Base-by-base conservation (phyloP, 2,329 filamentous ascomycete genomes). In the Stromatinia cepivora region DNA sequence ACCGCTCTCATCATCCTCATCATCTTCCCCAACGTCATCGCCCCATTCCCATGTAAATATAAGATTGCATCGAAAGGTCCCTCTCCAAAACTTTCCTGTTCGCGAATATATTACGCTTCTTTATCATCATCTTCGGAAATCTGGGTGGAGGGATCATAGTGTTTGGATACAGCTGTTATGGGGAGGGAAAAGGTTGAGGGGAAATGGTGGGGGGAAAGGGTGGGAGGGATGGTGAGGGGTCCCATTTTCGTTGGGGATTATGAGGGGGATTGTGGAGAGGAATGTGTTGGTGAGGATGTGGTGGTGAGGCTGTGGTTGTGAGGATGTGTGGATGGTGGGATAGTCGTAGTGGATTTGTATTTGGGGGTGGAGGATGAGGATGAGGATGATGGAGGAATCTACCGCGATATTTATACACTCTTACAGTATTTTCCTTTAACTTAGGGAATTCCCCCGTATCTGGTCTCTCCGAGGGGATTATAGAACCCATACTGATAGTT, bases 251-350 rank as follows among this genome's bases (percentile, higher is more conserved):
- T 67, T 39, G 1, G 39, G 36, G 5, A 59, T 45, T 17, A 59
- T 42, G 54, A 67, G 59, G 75, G 81, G 83, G 36, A 85, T 87
- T 54, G 84, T 84, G 20, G 75, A 80, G 48, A 76, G 76, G 0
- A 71, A 77, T 54, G 80, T 79, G 2, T 73, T 75, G 13, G 73
- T 75, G 13, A 79, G 45, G 11, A 63, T 63, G n/a, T n/a, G n/a
- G n/a, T n/a, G n/a, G n/a, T n/a, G n/a, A n/a, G n/a, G n/a, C n/a
- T n/a, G n/a, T n/a, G n/a, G n/a, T n/a, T n/a, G n/a, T n/a, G n/a
- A n/a, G n/a, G n/a, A n/a, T 25, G 25, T 48, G 20, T 63, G 25
- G 17, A 63, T 28, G 9, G 45, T 63, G 11, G 8, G 31, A 22
- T 63, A 63, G 34, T 63, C 59, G 34, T 63, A 63, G 10, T 63